Base-by-base conservation (phyloP, 306 rosid species). In the Prinsepia uniflora region DNA sequence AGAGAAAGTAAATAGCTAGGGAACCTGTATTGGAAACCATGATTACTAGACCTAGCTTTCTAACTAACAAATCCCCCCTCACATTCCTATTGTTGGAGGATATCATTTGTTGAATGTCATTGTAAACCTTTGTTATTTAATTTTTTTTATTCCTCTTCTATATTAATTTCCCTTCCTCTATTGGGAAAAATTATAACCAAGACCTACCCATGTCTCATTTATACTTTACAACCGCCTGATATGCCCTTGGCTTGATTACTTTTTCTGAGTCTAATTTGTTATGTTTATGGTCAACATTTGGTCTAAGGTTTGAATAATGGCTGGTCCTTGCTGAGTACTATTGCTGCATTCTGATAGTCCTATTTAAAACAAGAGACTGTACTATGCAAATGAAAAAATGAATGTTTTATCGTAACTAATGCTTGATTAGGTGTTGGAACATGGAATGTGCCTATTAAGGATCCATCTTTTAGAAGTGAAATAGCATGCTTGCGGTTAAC, bases 301-400 rank as follows among this genome's bases (percentile, higher is more conserved):
- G 20, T 13, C 47, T 13, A 65, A 65, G 41, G 39, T 45, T 44
- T 65, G 54, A 45, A 11, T 65, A 15, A 3, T 45, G 69, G 55
- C 14, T 57, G 63, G 41, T 20, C 62, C 41, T 57, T 57, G 56
- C n/a, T n/a, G n/a, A 46, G 70, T 9, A 66, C 24, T 66, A 3
- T 7, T 47, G 39, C 22, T 22, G n/a, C 70, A 45, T 47, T 43
- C 19, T 43, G 50, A 19, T 63, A 52, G 13, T 41, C 52, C 10
- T 41, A 17, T 53, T 53, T n/a, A 18, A 8, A 7, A n/a, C 7
- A 24, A 18, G 10, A 53, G 58, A 53, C 10, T 7, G 10, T n/a
- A 30, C 36, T 2, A 3, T 30, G 36, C 36, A 30, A 30, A 30
- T 30, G 36, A 30, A 30, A 30, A 30, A 30, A 17, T 17, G 56